Evolutionary conservation across 2,329 filamentous ascomycete species (phyloP).

Genomic region (Nothophaeocryptopus gaeumannii): DNA sequence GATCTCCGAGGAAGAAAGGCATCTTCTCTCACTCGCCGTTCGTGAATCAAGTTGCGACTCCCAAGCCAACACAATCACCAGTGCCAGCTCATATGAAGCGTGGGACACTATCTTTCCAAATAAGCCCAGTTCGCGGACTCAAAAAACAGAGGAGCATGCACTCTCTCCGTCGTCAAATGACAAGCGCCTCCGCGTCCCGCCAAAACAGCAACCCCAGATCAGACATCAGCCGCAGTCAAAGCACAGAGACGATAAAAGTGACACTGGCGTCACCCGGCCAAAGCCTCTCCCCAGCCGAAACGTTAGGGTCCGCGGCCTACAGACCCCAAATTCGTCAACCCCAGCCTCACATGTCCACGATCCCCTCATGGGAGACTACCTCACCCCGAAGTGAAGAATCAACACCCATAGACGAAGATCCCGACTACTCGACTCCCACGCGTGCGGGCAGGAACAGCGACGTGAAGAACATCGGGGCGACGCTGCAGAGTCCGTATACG

Average conservation of each 20-base stretch:
- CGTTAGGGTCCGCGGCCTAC: slow-evolving; percentile 5
- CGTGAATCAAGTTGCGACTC: slow-evolving; percentile 27
- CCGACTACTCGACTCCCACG: slow-evolving; percentile 20
- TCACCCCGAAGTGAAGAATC: slow-evolving; percentile 13
- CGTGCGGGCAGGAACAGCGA: slow-evolving; percentile 21
- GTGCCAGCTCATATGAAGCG: slow-evolving; percentile 34
- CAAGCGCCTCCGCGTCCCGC: slow-evolving; percentile 14
- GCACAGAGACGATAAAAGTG: slow-evolving; percentile 46
- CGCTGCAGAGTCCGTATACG: slow-evolving; percentile 20
- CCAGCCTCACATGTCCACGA: slow-evolving; percentile 3
- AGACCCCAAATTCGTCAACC: slow-evolving; percentile 9
- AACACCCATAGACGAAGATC: slow-evolving; percentile 18
- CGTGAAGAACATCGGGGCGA: slow-evolving; percentile 18
- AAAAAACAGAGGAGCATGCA: slow-evolving; percentile 33
- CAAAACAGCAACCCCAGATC: slow-evolving; percentile 8
- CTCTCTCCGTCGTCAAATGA: slow-evolving; percentile 32
- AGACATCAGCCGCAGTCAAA: slow-evolving; percentile 31
- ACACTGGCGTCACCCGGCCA: slow-evolving; percentile 22
- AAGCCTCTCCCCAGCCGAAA: slow-evolving; percentile 8
- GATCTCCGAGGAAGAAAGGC: slow-evolving; percentile 14
- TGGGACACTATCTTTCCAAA: slow-evolving; percentile 32
- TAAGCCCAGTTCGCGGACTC: slow-evolving; percentile 32
- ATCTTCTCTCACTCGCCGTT: slow-evolving; percentile 31
- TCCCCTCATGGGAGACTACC: slow-evolving; percentile 17
- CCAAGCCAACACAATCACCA: slow-evolving; percentile 26